Percentiles rank a stretch among this genome's conserved stretches.
These are phyloP conservation scores for Hymenoscyphus repandus DNA, from an alignment of 2,329 filamentous ascomycete genomes.

Conservation along the genomic window DNA sequence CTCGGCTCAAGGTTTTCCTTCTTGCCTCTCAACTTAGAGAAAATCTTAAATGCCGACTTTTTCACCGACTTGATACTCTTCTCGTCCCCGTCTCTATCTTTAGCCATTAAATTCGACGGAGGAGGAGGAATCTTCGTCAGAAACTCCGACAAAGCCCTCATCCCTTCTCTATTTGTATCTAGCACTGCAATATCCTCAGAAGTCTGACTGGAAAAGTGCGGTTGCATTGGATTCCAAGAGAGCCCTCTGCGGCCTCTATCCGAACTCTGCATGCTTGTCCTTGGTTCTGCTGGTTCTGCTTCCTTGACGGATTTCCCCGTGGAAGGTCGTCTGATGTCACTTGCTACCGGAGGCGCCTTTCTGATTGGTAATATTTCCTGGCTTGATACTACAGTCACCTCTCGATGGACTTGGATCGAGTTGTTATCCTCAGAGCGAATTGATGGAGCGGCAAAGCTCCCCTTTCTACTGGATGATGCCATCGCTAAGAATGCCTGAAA, in stretches of 20 bases:
- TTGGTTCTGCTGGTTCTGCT: not conserved
- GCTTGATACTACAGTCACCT: slow-evolving; percentile 1
- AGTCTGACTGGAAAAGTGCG: not conserved
- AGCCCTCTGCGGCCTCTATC: not conserved
- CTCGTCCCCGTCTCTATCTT: not conserved
- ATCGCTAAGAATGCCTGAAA: not conserved
- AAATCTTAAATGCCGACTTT: slow-evolving; percentile 40
- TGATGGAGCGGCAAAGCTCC: not conserved
- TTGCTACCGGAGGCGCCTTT: not conserved
- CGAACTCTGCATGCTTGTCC: not conserved
- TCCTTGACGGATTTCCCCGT: not conserved
- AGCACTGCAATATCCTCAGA: slow-evolving; percentile 1
- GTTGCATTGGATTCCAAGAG: not conserved
- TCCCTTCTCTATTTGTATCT: not conserved
- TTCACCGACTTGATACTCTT: slow-evolving; percentile 32
- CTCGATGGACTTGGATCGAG: not conserved
- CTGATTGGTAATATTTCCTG: not conserved
- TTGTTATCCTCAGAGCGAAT: not conserved
- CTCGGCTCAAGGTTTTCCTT: slow-evolving; percentile 25
- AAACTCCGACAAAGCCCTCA: slow-evolving; percentile 1
- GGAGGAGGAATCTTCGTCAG: slow-evolving; percentile 1
- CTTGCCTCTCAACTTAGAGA: slow-evolving; percentile 28
- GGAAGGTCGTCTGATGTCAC: not conserved
- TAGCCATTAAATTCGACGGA: not conserved
- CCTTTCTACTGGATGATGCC: not conserved